These are phyloP conservation scores for Kuraishia ogatae DNA, from an alignment of 805 yeast species.

Conservation along the genomic window DNA sequence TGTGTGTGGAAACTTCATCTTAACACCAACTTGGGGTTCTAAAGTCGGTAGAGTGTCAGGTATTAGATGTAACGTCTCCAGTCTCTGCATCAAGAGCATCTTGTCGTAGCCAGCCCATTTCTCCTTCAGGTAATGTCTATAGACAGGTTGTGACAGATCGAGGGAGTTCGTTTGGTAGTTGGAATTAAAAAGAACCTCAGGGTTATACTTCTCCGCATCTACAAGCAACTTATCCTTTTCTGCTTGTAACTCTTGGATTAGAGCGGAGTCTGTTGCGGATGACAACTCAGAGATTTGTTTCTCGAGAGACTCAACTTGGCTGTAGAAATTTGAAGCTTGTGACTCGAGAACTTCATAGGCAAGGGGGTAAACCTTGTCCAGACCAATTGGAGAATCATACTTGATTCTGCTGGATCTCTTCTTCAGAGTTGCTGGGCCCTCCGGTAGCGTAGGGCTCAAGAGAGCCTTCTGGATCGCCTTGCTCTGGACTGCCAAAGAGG, in stretches of 20 bases:
- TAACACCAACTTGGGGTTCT: slow-evolving; percentile 70
- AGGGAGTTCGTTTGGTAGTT: slow-evolving; percentile 35
- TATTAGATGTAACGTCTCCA: slow-evolving; percentile 75
- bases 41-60: slow-evolving; percentile 94
- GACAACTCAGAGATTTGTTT: slow-evolving; percentile 14
- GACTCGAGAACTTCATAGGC: slow-evolving; percentile 52
- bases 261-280: slow-evolving; percentile 5
- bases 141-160: slow-evolving; percentile 74
- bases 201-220: slow-evolving; percentile 68
- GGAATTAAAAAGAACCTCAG: slow-evolving; percentile 74
- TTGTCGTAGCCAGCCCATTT: slow-evolving; percentile 67
- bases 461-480: slow-evolving; percentile 18
- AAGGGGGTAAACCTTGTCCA: slow-evolving; percentile 63
- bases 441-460: slow-evolving; percentile 22
- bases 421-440: slow-evolving; percentile 48
- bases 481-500: slow-evolving; percentile 19
- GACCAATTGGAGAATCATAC: slow-evolving; percentile 61
- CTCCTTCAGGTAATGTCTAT: slow-evolving; percentile 54
- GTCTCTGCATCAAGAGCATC: slow-evolving; percentile 84
- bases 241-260: slow-evolving; percentile 6
- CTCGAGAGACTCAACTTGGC: slow-evolving; percentile 27
- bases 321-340: slow-evolving; percentile 33
- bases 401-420: slow-evolving; percentile 32
- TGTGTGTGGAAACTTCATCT: slow-evolving; percentile 66
- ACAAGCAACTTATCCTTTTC: slow-evolving; percentile 26